Conservation (phyloP, 1,139 yeast species). For the Keqinozyma sinolaborantium region DNA sequence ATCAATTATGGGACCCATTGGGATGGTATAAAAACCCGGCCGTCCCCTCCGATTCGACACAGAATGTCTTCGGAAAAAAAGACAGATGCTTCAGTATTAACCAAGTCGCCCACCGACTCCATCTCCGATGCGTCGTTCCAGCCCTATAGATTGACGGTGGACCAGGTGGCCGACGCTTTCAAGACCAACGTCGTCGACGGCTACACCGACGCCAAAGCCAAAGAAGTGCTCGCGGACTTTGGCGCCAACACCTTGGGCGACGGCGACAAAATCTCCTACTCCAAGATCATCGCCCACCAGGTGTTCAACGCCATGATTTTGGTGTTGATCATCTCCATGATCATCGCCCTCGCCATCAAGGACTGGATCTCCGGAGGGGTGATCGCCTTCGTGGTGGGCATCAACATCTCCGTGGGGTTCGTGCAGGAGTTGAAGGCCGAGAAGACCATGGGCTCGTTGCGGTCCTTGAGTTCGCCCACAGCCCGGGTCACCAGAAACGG, state of each 20-base stretch:
- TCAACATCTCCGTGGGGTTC: constrained; percentile 69
- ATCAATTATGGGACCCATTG: not conserved
- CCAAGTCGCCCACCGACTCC: constrained; percentile 3
- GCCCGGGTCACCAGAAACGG: constrained; percentile 71
- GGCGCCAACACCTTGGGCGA: constrained; percentile 67
- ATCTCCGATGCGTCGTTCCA: constrained; percentile 8
- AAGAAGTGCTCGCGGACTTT: constrained; percentile 18
- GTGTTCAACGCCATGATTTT: constrained; percentile 78
- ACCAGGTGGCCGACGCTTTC: constrained; percentile 32
- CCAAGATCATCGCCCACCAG: constrained; percentile 63
- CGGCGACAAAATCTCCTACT: constrained; percentile 53
- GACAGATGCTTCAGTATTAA: constrained; percentile 11
- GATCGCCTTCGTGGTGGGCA: constrained; percentile 63
- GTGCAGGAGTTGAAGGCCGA: constrained; percentile 73
- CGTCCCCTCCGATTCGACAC: not conserved
- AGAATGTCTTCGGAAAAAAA: constrained; percentile 1
- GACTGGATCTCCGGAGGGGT: constrained; percentile 89
- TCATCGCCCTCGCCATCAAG: constrained; percentile 68
- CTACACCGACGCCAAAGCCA: constrained; percentile 36
- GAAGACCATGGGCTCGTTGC: constrained; percentile 75
- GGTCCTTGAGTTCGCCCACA: constrained; percentile 67
- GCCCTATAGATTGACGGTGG: constrained; percentile 30
- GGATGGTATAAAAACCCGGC: not conserved
- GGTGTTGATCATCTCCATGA: constrained; percentile 70
- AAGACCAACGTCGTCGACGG: constrained; percentile 45